These are phyloP conservation scores for Meyerozyma sp. DNA, from an alignment of 1,139 yeast species.

Conservation along the genomic window DNA sequence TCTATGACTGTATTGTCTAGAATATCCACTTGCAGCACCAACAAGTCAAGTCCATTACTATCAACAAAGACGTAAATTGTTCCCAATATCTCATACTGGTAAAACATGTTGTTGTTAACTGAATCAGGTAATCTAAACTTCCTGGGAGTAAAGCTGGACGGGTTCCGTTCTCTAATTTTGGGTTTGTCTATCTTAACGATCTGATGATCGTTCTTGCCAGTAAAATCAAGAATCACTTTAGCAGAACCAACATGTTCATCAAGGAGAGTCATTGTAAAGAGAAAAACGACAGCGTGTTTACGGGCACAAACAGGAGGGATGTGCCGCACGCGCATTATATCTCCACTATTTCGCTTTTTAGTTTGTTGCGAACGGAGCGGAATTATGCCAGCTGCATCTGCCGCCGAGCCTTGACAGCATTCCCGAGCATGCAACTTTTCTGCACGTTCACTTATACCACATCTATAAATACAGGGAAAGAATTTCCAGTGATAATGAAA, in stretches of 20 bases:
- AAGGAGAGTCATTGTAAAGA: not conserved
- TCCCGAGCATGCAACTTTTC: too few relatives aligned
- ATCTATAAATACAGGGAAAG: too few relatives aligned
- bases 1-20: not conserved
- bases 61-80: not conserved
- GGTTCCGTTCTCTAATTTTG: not conserved
- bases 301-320: too few relatives aligned
- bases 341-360: too few relatives aligned
- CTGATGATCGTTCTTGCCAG: not conserved
- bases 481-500: too few relatives aligned
- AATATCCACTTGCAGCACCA: not conserved
- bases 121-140: not conserved
- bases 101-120: not conserved
- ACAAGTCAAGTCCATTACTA: not conserved
- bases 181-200: not conserved
- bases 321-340: too few relatives aligned
- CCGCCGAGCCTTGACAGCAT: too few relatives aligned
- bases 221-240: not conserved
- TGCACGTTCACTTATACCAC: too few relatives aligned
- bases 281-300: too few relatives aligned
- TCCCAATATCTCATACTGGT: slow-evolving; percentile 1
- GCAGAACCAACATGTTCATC: not conserved
- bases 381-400: too few relatives aligned
- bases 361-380: too few relatives aligned
- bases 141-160: not conserved